Evolutionary conservation across 2,329 filamentous ascomycete genomes (phyloP).

Genomic region (Talaromyces sp.): DNA sequence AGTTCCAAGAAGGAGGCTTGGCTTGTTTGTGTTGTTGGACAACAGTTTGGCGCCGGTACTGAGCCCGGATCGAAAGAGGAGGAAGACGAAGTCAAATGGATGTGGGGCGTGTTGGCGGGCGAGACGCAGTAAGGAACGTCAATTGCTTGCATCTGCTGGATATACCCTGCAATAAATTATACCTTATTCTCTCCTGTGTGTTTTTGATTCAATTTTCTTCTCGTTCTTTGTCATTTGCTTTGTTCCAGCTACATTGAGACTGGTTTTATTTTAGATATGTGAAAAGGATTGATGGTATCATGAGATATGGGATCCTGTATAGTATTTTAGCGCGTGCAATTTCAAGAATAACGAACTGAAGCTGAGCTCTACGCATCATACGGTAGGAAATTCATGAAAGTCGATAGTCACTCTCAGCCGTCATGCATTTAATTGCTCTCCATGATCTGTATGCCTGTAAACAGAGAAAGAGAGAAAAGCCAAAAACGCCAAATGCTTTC

Average conservation of each 20-base stretch:
- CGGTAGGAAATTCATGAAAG: not conserved
- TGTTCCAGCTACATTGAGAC: not conserved
- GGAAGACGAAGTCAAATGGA: constrained; percentile 42
- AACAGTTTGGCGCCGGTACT: constrained; percentile 49
- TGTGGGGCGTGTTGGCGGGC: constrained; percentile 43
- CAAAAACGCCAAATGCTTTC: constrained; percentile 3
- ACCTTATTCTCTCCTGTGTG: not conserved
- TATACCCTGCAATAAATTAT: constrained; percentile 1
- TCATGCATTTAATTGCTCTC: not conserved
- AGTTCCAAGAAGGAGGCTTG: constrained; percentile 70
- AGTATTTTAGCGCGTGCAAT: constrained; percentile 22
- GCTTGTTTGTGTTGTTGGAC: constrained; percentile 73
- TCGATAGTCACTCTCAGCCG: not conserved
- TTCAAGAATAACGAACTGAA: constrained; percentile 11
- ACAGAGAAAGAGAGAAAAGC: constrained; percentile 1
- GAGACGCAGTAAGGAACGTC: constrained; percentile 18
- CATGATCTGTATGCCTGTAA: constrained; percentile 1
- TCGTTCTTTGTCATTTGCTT: not conserved
- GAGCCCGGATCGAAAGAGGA: constrained; percentile 41
- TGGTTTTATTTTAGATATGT: constrained; percentile 10
- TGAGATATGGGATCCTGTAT: constrained; percentile 24
- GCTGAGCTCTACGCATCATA: not conserved
- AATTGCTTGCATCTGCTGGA: not conserved
- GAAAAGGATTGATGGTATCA: constrained; percentile 17
- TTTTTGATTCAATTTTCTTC: constrained; percentile 1